A percentile compares a stretch with the other conserved stretches of the same genome.
phyloP scores from a whole-genome alignment of 2,329 filamentous ascomycete species.

The Fusarium oxysporum region DNA sequence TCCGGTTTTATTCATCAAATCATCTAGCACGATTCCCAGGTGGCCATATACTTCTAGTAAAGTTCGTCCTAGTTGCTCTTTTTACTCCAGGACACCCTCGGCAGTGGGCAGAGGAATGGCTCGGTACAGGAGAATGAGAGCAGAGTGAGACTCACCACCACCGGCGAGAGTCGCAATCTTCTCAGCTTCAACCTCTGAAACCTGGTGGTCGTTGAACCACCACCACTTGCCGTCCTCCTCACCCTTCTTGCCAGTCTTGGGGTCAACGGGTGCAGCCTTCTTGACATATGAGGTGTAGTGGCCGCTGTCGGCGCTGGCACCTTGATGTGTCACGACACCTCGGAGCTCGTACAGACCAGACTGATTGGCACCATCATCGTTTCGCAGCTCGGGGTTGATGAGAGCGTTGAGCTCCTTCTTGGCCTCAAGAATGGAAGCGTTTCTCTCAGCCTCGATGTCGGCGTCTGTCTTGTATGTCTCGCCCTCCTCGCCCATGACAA shows the following conservation, averaged over 20 bases:
- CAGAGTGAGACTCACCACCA: conserved; percentile 88
- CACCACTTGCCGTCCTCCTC: conserved; percentile 97
- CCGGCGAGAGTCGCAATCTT: conserved; percentile 92
- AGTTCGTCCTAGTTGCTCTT: background rate
- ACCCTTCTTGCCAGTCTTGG: conserved; percentile 79
- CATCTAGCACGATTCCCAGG: conserved; percentile 4
- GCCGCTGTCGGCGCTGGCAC: conserved; percentile 94
- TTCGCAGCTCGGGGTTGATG: conserved; percentile 78
- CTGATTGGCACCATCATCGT: conserved; percentile 88
- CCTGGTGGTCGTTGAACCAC: conserved; percentile 99
- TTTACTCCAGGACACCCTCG: conserved; percentile 56
- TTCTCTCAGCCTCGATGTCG: conserved; percentile 88
- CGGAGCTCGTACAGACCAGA: conserved; percentile 95
- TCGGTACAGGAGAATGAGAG: conserved; percentile 82
- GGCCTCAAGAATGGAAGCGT: conserved; percentile 77
- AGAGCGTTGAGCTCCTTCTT: conserved; percentile 90
- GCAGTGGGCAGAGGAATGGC: conserved; percentile 75
- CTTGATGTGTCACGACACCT: conserved; percentile 95
- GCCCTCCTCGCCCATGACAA: conserved; percentile 69
- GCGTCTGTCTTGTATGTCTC: conserved; percentile 92
- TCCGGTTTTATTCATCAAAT: conserved; percentile 25
- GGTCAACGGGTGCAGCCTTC: conserved; percentile 80
- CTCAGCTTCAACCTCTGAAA: conserved; percentile 89
- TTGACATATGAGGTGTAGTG: conserved; percentile 99
- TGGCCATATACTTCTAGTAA: background rate